phyloP scores from a whole-genome alignment of 495 filamentous ascomycete genomes.

The Neurospora intermedia region DNA sequence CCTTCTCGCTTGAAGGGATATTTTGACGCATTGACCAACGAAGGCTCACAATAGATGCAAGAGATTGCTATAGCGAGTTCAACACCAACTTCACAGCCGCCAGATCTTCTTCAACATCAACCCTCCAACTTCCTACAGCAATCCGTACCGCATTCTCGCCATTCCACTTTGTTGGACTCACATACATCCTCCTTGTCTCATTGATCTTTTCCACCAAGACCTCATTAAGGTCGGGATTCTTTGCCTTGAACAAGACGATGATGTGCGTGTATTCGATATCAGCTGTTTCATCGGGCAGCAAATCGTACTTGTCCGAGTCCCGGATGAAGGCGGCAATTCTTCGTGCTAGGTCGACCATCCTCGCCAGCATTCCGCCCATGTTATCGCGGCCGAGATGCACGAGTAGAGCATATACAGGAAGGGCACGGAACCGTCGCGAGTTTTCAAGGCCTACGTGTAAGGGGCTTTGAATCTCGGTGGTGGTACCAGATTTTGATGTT shows the following conservation, averaged over 20 bases:
- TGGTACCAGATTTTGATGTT: constrained; percentile 8
- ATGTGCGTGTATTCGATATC: constrained; percentile 47
- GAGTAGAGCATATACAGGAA: constrained; percentile 78
- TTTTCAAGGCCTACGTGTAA: constrained; percentile 88
- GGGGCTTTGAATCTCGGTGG: constrained; percentile 56
- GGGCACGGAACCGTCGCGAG: constrained; percentile 77
- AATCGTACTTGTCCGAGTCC: constrained; percentile 46
- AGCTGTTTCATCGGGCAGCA: constrained; percentile 43
- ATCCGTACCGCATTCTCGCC: constrained; percentile 61
- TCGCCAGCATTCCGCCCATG: constrained; percentile 57
- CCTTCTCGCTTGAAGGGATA: not conserved
- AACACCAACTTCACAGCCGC: constrained; percentile 40
- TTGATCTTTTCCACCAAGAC: constrained; percentile 62
- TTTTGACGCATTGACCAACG: not conserved
- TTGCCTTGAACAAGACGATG: constrained; percentile 71
- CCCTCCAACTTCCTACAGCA: constrained; percentile 77
- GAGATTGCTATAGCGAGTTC: not conserved
- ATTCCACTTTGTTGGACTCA: constrained; percentile 71
- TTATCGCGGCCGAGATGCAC: constrained; percentile 63
- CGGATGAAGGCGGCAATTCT: constrained; percentile 52
- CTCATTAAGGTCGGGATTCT: constrained; percentile 52
- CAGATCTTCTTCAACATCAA: constrained; percentile 47
- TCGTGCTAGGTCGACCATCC: constrained; percentile 61
- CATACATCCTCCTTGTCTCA: constrained; percentile 61
- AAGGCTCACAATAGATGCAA: not conserved